Evolutionary conservation across 176 grass and related monocot species (phyloP).

Genomic region (Zoysia japonica): DNA sequence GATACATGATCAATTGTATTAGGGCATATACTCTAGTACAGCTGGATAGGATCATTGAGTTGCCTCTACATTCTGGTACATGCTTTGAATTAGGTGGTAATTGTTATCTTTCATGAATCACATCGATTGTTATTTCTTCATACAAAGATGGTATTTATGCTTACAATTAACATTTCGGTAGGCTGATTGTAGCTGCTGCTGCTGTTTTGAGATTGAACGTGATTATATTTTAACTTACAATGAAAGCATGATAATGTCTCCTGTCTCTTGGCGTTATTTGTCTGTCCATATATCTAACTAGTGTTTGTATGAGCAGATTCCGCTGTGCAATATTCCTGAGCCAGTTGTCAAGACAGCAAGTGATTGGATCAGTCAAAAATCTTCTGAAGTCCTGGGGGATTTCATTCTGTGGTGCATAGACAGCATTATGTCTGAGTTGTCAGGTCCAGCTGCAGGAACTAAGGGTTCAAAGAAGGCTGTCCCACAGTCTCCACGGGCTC

Average conservation of each 20-base stretch:
- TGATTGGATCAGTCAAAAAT: slow-evolving; percentile 81
- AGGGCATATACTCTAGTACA: not conserved
- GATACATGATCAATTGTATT: not conserved
- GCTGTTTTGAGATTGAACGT: not conserved
- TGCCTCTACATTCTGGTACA: not conserved
- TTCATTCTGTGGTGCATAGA: slow-evolving; percentile 95
- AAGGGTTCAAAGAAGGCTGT: slow-evolving; percentile 79
- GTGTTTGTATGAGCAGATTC: slow-evolving; percentile 56
- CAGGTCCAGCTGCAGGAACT: slow-evolving; percentile 51
- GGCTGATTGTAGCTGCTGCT: not conserved
- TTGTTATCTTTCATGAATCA: not conserved
- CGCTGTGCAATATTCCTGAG: slow-evolving; percentile 76
- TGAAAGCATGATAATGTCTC: not conserved
- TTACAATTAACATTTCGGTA: slow-evolving; percentile 1
- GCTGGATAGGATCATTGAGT: slow-evolving; percentile 36
- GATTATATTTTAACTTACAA: slow-evolving; percentile 8
- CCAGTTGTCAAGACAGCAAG: slow-evolving; percentile 70
- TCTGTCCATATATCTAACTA: slow-evolving; percentile 21
- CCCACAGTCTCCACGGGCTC: slow-evolving; percentile 75
- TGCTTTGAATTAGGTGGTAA: not conserved
- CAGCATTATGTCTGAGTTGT: slow-evolving; percentile 77
- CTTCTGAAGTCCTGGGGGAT: slow-evolving; percentile 67
- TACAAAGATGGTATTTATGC: not conserved
- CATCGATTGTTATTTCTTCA: not conserved
- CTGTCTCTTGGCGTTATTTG: not conserved